Base-by-base conservation (phyloP, 1,139 yeast genomes). In the Nadsonia commutata region DNA sequence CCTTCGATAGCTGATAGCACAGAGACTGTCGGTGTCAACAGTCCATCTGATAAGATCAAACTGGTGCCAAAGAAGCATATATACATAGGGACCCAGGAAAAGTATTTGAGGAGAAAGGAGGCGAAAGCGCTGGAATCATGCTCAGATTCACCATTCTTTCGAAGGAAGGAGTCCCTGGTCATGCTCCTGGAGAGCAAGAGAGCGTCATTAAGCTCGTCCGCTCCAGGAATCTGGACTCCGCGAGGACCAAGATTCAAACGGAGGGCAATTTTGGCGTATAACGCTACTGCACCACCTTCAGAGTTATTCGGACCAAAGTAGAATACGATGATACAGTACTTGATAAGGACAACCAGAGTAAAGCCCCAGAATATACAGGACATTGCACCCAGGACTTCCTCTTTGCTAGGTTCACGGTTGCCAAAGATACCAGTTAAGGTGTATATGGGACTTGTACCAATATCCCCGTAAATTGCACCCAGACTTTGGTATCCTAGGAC, bases 281-380 rank as follows among this genome's bases (percentile, higher is more conserved):
- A 67, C 18, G 80, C 80, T 23, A 75, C 70, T 49, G 74, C 78
- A 1, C 80, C 80, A 50, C 80, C 80, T 54, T 75, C 78, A 38
- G 76, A 76, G 40, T 71, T 64, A 53, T 74, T 72, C 7, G 76
- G 74, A 17, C 79, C 80, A 43, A 66, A 55, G 17, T 57, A 53
- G 41, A 74, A 59, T 3, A 74, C 79, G 42, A 76, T 56, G 39
- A 66, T 51, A 11, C 69, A 63, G 51, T 75, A 76, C 53, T 76
- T 76, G 53, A 68, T 46, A 43, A 75, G 62, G 7, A 74, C 78
- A 40, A 75, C 63, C 36, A 74, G 53, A 6, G 77, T 70, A 54
- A 76, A 72, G 2, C 72, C 49, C 67, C 76, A 76, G 51, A 76
- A 74, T 20, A 76, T 66, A 39, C 73, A 58, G 3, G 79, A 74